Conservation (phyloP, 2,329 filamentous ascomycete species). For the Plectosphaerella plurivora region DNA sequence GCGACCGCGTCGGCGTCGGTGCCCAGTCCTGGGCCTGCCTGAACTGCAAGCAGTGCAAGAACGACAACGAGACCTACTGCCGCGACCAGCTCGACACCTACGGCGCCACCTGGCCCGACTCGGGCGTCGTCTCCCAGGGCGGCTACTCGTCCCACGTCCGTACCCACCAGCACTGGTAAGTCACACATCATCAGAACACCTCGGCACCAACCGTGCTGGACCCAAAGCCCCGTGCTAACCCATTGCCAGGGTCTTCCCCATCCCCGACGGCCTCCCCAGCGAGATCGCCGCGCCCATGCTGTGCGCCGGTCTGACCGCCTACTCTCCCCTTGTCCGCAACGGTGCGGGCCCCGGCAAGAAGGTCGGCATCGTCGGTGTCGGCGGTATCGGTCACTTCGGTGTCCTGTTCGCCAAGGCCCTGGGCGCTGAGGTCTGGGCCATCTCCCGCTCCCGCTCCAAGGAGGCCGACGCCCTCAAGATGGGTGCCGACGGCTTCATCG, state of each 20-base stretch:
- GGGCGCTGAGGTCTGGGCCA: conserved; percentile 58
- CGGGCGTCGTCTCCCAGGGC: conserved; percentile 54
- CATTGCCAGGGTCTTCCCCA: conserved; percentile 48
- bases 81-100: conserved; percentile 39
- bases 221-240: neutral
- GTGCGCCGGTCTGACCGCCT: conserved; percentile 79
- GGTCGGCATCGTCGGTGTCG: conserved; percentile 69
- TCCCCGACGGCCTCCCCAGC: conserved; percentile 65
- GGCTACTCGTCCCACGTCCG: conserved; percentile 51
- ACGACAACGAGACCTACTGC: conserved; percentile 36
- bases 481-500: conserved; percentile 58
- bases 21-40: conserved; percentile 49
- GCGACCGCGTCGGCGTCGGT: conserved; percentile 55
- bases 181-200: neutral
- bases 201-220: too few relatives aligned
- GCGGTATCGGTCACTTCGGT: conserved; percentile 68
- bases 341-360: conserved; percentile 75
- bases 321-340: conserved; percentile 71
- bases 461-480: conserved; percentile 54
- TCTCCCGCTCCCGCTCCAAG: conserved; percentile 56
- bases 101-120: conserved; percentile 42
- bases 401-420: conserved; percentile 66
- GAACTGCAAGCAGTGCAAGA: conserved; percentile 32
- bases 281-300: conserved; percentile 72
- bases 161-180: conserved; percentile 69